Base-by-base conservation (phyloP, 495 filamentous ascomycete species). In the Staphylotrichum tortipilum region DNA sequence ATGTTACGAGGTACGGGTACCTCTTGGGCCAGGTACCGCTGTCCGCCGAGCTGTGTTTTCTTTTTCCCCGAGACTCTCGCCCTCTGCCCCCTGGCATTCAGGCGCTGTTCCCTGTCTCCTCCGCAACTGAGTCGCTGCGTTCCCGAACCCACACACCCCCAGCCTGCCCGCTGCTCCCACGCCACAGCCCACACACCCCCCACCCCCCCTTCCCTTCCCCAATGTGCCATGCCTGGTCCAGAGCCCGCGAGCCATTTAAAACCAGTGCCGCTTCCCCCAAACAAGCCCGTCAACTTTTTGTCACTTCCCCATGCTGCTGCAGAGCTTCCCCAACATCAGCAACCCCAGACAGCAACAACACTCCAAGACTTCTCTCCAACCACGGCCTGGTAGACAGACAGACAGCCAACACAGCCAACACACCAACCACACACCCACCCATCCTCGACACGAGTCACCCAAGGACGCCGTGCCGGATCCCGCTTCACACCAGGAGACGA, bases 201-300 rank as follows among this genome's bases (percentile, higher is more conserved):
- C 31, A 38, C n/a, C n/a, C n/a, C n/a, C n/a, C n/a, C n/a, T n/a
- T n/a, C n/a, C n/a, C n/a, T n/a, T n/a, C n/a, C n/a, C n/a, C n/a
- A n/a, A n/a, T n/a, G n/a, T n/a, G n/a, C n/a, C n/a, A 33, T 53
- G 53, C 52, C 51, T 54, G 50, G 41, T 57, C 40, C n/a, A n/a
- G n/a, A n/a, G 57, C 56, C 51, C 54, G 24, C 51, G 47, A 55
- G 55, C 60, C 60, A 61, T 65, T 65, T 65, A 65, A 65, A 65
- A 62, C 62, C 62, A 57, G 58, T 55, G 56, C 58, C 56, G 62
- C 58, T 58, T 50, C 62, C 58, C 51, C 58, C 60, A 61, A 59
- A 58, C 54, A 51, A 44, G 40, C 50, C 46, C 56, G 35, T 52
- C 54, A 40, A 47, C 36, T 56, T 55, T 61, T 44, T 53, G 58